Base-by-base conservation (phyloP, 202 grass and related monocot genomes). In the Cymbopogon flexuosus region DNA sequence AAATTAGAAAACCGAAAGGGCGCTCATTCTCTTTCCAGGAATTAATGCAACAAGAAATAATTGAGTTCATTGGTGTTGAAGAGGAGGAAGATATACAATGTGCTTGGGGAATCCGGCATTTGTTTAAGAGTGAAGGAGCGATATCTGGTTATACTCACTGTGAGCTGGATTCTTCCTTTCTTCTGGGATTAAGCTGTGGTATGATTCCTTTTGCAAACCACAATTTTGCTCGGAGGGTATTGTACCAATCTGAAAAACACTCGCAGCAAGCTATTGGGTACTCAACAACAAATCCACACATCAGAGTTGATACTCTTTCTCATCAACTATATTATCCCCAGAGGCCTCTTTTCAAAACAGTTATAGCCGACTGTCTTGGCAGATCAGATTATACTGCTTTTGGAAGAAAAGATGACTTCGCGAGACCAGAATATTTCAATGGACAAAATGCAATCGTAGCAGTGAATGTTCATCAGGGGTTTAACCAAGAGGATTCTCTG, bases 181-280 rank as follows among this genome's bases (percentile, higher is more conserved):
- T 98, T 29, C 65, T 98, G 65, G 95, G 95, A 39, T 84, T 98
- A 85, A 98, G 95, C 76, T 98, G 92, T 11, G 73, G 92, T 62
- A 79, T 98, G 60, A 93, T 94, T 40, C 95, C 95, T 75, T 98
- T 93, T 82, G 92, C 92, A 60, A 98, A 94, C 74, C 95, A 98
- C 70, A 98, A 98, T 85, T 98, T 98, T 80, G 92, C 95, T 77
- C 71, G 95, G 46, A 91, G 95, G 59, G 95, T 98, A 56, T 72
- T 98, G 37, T 98, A 93, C 77, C 92, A 98, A 72, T 83, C 95
- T 13, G 95, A 98, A 72, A 98, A 98, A 72, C 95, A 98, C 65
- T 98, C 95, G 64, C 95, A 94, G 16, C 95, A 98, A 84, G 95
- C 95, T 82, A 94, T 98, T 82, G 92, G 95, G 42, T 94, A 94